Evolutionary conservation across 2,329 filamentous ascomycete genomes (phyloP).

Genomic region (Rosellinia necatrix): DNA sequence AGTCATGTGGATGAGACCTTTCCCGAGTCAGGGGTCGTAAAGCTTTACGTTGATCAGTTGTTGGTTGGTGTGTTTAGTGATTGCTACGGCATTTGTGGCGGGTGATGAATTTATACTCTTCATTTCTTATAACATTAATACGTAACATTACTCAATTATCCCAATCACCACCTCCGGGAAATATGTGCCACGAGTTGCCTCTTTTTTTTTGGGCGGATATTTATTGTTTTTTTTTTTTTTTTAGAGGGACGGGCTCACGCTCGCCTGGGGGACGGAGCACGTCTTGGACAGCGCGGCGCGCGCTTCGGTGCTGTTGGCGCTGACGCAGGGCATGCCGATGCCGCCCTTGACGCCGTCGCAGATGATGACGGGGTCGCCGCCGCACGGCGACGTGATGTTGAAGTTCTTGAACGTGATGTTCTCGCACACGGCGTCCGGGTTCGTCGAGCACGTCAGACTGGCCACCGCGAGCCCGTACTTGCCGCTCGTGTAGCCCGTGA

Average conservation of each 20-base stretch:
- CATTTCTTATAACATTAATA: not conserved
- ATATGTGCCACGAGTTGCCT: no score
- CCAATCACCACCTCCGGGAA: no score
- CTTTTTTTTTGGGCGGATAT: no score
- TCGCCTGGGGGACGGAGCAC: slow-evolving; percentile 40
- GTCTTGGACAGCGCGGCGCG: slow-evolving; percentile 40
- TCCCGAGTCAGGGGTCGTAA: no score
- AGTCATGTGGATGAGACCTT: not conserved
- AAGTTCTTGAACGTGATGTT: slow-evolving; percentile 61
- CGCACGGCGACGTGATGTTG: slow-evolving; percentile 56
- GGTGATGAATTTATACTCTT: not conserved
- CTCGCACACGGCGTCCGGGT: slow-evolving; percentile 56
- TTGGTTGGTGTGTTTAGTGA: no score
- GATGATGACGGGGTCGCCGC: slow-evolving; percentile 49
- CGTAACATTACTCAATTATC: not conserved
- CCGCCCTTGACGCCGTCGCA: slow-evolving; percentile 53
- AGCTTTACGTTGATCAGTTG: no score
- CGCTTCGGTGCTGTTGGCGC: slow-evolving; percentile 42
- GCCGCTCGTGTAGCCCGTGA: slow-evolving; percentile 60
- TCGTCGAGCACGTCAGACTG: slow-evolving; percentile 59
- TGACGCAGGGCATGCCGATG: slow-evolving; percentile 43
- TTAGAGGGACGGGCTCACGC: slow-evolving; percentile 20
- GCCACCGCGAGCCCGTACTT: slow-evolving; percentile 60
- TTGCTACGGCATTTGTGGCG: not conserved
- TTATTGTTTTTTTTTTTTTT: no score